A percentile compares a stretch with the other conserved stretches of the same genome.
These are phyloP conservation scores for Pseudohyphozyma bogoriensis DNA, from an alignment of 768 basidiomycete species.

Conservation along the genomic window DNA sequence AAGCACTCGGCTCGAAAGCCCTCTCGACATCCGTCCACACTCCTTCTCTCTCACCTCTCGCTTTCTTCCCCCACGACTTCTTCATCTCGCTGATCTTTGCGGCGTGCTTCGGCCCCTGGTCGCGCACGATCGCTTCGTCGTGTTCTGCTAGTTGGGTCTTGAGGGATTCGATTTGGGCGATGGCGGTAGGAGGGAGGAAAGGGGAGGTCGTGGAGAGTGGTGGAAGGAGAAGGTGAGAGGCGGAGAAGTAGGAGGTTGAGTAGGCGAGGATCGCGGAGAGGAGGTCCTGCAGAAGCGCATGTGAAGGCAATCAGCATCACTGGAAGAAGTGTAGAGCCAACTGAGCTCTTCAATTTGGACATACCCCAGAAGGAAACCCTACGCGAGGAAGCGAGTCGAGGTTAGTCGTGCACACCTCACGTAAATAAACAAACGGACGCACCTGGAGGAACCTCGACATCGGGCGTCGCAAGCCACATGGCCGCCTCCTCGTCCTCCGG, in stretches of 20 bases:
- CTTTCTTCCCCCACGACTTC: background rate
- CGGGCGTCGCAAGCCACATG: background rate
- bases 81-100: background rate
- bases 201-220: conserved; percentile 1
- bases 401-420: background rate
- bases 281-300: conserved; percentile 2
- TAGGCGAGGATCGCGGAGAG: conserved; percentile 11
- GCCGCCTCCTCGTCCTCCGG: background rate
- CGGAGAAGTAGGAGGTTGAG: background rate
- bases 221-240: conserved; percentile 7
- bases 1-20: conserved; percentile 10
- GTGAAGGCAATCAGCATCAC: background rate
- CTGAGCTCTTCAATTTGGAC: too few species aligned
- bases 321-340: too few species aligned
- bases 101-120: background rate
- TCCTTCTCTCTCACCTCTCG: background rate
- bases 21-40: conserved; percentile 11
- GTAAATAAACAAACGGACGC: background rate
- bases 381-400: background rate
- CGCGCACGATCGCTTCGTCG: background rate
- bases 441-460: background rate
- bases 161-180: conserved; percentile 1
- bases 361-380: background rate
- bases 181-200: background rate
- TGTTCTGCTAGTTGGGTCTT: background rate